A percentile compares a stretch with the other conserved stretches of the same genome.
phyloP scores from a whole-genome alignment of 2,329 filamentous ascomycete species.

The Trichoderma sp. region DNA sequence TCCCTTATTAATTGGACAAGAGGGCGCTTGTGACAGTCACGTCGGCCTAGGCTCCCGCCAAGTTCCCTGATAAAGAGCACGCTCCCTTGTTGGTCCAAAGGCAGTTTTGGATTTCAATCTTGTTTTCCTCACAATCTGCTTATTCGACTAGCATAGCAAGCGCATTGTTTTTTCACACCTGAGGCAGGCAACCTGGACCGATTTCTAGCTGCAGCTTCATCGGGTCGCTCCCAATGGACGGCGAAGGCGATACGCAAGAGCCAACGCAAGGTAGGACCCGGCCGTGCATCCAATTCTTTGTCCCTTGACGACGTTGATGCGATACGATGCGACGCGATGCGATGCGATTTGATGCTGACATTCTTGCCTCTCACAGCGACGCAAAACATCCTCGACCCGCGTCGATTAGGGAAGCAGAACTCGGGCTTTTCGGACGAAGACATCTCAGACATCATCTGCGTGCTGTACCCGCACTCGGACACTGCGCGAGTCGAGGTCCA shows the following conservation, averaged over 20 bases:
- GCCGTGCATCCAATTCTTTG: not conserved
- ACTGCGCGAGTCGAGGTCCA: conserved; percentile 71
- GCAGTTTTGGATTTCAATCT: not conserved
- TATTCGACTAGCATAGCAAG: not conserved
- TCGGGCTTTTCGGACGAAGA: conserved; percentile 82
- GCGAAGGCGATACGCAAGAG: conserved; percentile 48
- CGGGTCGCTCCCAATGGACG: conserved; percentile 46
- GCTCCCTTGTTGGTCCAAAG: not conserved
- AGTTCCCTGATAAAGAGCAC: not conserved
- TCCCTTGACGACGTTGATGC: not conserved
- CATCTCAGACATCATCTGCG: conserved; percentile 83
- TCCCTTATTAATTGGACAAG: conserved; percentile 1
- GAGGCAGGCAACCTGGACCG: conserved; percentile 27
- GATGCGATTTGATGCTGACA: not conserved
- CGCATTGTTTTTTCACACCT: not conserved
- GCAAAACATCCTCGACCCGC: conserved; percentile 68
- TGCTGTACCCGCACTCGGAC: conserved; percentile 77
- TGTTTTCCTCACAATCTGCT: not conserved
- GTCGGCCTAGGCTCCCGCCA: conserved; percentile 6
- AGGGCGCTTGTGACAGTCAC: not conserved
- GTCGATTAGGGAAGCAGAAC: conserved; percentile 75
- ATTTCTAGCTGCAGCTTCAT: conserved; percentile 34
- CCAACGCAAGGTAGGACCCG: conserved; percentile 44
- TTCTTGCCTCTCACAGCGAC: conserved; percentile 24
- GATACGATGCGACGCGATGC: not conserved